phyloP scores from a whole-genome alignment of 2,329 filamentous ascomycete species.

The Fusarium compactum region DNA sequence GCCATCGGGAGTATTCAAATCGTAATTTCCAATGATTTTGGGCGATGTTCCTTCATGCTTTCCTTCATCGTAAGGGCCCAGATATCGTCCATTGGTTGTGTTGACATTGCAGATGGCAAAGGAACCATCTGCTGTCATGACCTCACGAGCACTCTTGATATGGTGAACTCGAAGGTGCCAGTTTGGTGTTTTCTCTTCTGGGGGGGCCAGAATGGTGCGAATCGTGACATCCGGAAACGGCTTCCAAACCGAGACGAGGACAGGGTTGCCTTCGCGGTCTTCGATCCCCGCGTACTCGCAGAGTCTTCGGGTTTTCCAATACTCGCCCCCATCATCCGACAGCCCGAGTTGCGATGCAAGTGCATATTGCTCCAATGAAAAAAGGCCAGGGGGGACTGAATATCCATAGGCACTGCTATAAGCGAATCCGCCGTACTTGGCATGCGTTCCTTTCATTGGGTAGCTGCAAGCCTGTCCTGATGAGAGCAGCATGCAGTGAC shows the following conservation, averaged over 20 bases:
- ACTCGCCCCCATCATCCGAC: slow-evolving; percentile 81
- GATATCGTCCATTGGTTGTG: slow-evolving; percentile 60
- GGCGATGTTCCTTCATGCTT: slow-evolving; percentile 65
- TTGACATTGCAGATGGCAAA: slow-evolving; percentile 75
- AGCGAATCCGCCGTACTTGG: slow-evolving; percentile 84
- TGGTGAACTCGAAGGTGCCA: slow-evolving; percentile 78
- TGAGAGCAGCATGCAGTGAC: slow-evolving; percentile 80
- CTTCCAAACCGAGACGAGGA: slow-evolving; percentile 77
- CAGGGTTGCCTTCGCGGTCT: slow-evolving; percentile 63
- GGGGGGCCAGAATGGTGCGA: slow-evolving; percentile 73
- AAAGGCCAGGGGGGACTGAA: slow-evolving; percentile 80
- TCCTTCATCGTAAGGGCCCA: slow-evolving; percentile 62
- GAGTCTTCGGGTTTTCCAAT: slow-evolving; percentile 80
- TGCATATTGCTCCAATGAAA: slow-evolving; percentile 81
- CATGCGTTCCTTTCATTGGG: slow-evolving; percentile 83
- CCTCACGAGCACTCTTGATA: slow-evolving; percentile 68
- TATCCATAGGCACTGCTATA: slow-evolving; percentile 83
- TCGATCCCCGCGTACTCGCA: slow-evolving; percentile 75
- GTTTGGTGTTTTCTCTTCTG: slow-evolving; percentile 67
- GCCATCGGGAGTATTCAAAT: slow-evolving; percentile 65
- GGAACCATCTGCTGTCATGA: slow-evolving; percentile 79
- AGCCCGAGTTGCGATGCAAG: slow-evolving; percentile 81
- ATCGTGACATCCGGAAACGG: slow-evolving; percentile 77
- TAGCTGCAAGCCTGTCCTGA: slow-evolving; percentile 87
- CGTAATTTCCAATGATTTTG: slow-evolving; percentile 71